These are phyloP conservation scores for Rubia tinctorum DNA, from an alignment of 305 asterid genomes.

Conservation along the genomic window DNA sequence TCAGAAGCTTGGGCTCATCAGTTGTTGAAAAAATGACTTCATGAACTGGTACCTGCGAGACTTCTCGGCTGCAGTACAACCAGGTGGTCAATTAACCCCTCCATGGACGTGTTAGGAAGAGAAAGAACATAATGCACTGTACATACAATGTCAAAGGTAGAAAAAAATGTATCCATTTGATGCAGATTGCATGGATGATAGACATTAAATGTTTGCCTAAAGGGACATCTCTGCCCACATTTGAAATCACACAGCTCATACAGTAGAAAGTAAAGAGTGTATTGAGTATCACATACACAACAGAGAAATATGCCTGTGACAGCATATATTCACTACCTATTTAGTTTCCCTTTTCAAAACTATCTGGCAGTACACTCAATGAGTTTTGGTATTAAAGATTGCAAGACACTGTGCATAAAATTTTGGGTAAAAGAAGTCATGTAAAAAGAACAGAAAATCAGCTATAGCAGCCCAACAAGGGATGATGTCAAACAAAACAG, in stretches of 20 bases:
- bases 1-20: slow-evolving; percentile 95
- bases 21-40: slow-evolving; percentile 85
- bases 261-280: not conserved
- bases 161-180: not conserved
- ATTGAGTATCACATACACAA: not conserved
- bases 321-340: not conserved
- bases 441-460: not conserved
- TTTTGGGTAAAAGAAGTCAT: not conserved
- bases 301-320: not conserved
- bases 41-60: slow-evolving; percentile 47
- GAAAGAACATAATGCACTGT: not conserved
- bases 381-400: not conserved
- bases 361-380: not conserved
- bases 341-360: not conserved
- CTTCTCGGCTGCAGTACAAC: slow-evolving; percentile 61
- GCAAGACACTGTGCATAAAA: not conserved
- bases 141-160: not conserved
- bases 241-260: not conserved
- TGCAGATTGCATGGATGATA: not conserved
- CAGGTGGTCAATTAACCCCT: slow-evolving; percentile 11
- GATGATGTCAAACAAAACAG: not conserved
- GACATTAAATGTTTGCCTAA: not conserved
- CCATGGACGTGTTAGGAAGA: not conserved
- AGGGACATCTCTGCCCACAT: not conserved
- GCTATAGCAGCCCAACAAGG: not conserved